Conservation (phyloP, 371 early-diverging fungal genomes). For the Smittium culicis region DNA sequence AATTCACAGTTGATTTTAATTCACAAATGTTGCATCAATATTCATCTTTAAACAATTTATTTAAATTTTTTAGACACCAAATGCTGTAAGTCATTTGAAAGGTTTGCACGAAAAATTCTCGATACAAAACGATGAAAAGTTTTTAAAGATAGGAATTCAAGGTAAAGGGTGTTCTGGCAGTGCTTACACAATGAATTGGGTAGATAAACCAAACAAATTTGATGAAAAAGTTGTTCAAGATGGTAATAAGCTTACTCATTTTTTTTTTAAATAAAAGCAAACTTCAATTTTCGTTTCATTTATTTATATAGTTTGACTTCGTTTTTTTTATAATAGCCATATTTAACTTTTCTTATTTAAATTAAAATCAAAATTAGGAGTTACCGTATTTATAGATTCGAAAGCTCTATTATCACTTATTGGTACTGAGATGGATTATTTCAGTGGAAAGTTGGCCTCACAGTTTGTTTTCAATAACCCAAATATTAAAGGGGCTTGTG, state of each 20-base stretch:
- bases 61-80: constrained; percentile 15
- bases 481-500: constrained; percentile 91
- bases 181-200: constrained; percentile 77
- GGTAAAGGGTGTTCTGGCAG: constrained; percentile 86
- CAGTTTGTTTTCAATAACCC: constrained; percentile 94
- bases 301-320: neutral
- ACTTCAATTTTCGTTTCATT: too few species aligned
- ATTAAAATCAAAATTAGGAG: too few species aligned
- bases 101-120: constrained; percentile 21
- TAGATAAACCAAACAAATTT: constrained; percentile 56
- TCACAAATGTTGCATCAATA: too few species aligned
- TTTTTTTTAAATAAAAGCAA: too few species aligned
- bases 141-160: constrained; percentile 62
- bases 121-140: constrained; percentile 21
- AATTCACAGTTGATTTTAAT: too few species aligned
- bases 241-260: constrained; percentile 38
- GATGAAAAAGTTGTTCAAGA: constrained; percentile 92
- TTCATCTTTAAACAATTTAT: neutral
- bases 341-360: neutral
- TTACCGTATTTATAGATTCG: constrained; percentile 82
- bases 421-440: constrained; percentile 95
- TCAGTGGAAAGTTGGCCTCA: constrained; percentile 75
- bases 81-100: constrained; percentile 28
- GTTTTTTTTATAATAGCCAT: neutral
- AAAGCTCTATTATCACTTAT: constrained; percentile 85